phyloP scores from a whole-genome alignment of 208 protist genomes.

The Acanthamoeba healyi region DNA sequence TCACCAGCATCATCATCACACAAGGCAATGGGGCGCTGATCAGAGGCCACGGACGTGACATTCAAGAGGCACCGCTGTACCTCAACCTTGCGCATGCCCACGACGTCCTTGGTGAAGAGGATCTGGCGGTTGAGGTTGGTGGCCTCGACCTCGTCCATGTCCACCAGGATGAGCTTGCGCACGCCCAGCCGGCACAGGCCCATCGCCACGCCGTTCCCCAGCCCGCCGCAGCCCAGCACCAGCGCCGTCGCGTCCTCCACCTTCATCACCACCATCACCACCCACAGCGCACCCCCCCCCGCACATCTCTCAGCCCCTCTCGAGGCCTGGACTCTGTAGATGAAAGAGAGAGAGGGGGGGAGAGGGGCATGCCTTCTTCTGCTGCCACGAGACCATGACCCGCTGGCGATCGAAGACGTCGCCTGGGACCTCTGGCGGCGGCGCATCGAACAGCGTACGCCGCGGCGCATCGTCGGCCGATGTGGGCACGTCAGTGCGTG shows the following conservation, averaged over 20 bases:
- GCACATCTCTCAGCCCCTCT: no score
- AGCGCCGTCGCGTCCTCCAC: conserved; percentile 12
- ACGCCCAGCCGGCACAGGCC: conserved; percentile 21
- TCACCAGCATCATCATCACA: no score
- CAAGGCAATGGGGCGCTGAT: no score
- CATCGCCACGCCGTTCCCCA: conserved; percentile 10
- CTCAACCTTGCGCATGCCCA: conserved; percentile 6
- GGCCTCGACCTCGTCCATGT: conserved; percentile 2
- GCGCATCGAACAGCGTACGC: not conserved
- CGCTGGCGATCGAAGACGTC: conserved; percentile 7
- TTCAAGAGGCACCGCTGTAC: no score
- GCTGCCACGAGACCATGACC: not conserved
- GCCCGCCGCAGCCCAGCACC: conserved; percentile 11
- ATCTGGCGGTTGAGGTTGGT: conserved; percentile 34
- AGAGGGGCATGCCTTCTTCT: no score
- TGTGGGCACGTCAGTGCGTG: not conserved
- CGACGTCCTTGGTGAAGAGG: not conserved
- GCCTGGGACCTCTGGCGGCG: not conserved
- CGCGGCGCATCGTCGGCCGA: not conserved
- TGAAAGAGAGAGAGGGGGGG: no score
- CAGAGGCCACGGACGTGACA: no score
- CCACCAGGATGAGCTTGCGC: conserved; percentile 10
- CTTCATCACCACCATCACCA: no score
- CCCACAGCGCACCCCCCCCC: no score
- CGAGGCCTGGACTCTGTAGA: no score